Base-by-base conservation (phyloP, 2,329 filamentous ascomycete species). In the Pyrenochaeta sp. region DNA sequence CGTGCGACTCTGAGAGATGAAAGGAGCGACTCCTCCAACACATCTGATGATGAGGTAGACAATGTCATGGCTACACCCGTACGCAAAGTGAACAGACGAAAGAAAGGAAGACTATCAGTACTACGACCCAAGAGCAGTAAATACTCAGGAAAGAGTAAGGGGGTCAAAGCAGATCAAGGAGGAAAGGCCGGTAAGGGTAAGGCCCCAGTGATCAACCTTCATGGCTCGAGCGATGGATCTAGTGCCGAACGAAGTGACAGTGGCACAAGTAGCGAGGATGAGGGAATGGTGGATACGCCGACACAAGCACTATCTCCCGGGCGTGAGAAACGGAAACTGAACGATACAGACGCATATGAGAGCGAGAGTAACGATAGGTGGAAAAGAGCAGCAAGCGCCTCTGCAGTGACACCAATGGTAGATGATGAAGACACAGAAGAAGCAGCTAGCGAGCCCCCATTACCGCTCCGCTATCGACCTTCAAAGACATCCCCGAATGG, bases 81-180 rank as follows among this genome's bases (percentile, higher is more conserved):
- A 19, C 59, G 53, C 23, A 54, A 58, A 8, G 35, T 44, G 18
- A 48, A 51, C 5, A 45, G 52, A 48, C 49, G 47, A 44, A 55
- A 56, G 37, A 65, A 61, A 44, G 68, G 68, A 1, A 57, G 57
- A 8, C 47, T 68, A 3, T 74, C 71, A 6, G 55, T 68, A 3
- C 48, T 72, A 1, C 57, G 70, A 26, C 71, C 71, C 1, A 72
- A 51, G 35, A 68, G 60, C 24, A 51, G 58, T 30, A 71, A 67
- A 31, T 66, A 53, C 28, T 68, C 67, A 1, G 69, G 68, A 21
- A 72, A 72, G 48, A 63, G 62, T 22, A 64, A 67, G 29, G 44
- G 55, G 6, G n/a, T n/a, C n/a, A n/a, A 41, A 54, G 11, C 35
- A 35, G 15, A 39, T 45, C 26, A 41, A 23, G 11, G 23, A 30